phyloP scores from a whole-genome alignment of 768 basidiomycete genomes.

The Phaffia australis region DNA sequence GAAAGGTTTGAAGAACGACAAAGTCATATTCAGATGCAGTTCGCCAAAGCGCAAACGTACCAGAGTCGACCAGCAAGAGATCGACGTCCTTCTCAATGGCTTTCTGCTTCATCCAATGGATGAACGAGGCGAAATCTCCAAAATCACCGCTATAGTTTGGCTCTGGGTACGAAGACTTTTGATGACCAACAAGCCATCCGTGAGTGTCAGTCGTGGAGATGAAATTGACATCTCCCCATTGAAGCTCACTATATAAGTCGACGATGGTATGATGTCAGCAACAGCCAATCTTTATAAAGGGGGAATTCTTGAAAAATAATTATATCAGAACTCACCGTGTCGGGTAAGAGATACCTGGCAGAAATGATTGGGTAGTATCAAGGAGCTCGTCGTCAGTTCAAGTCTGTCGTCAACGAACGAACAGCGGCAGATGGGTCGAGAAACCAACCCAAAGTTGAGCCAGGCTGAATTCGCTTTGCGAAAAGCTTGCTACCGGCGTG shows the following conservation, averaged over 20 bases:
- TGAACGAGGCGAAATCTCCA: conserved; percentile 82
- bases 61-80: conserved; percentile 63
- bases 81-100: conserved; percentile 68
- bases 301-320: neutral
- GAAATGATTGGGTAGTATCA: neutral
- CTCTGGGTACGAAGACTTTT: conserved; percentile 59
- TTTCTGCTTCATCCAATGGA: conserved; percentile 64
- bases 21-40: conserved; percentile 54
- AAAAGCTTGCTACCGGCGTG: conserved; percentile 1
- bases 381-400: too few species aligned
- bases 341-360: neutral
- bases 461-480: neutral
- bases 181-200: conserved; percentile 72
- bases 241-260: too few species aligned
- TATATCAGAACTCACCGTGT: neutral
- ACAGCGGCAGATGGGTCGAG: neutral
- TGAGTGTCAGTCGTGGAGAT: conserved; percentile 67
- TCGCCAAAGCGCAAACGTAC: conserved; percentile 20
- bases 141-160: conserved; percentile 63
- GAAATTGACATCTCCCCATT: conserved; percentile 84
- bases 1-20: conserved; percentile 37
- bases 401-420: too few species aligned
- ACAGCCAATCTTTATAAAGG: too few species aligned
- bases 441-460: neutral
- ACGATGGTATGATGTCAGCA: too few species aligned